Base-by-base conservation (phyloP, 495 filamentous ascomycete genomes). In the Entonaema liquescens region DNA sequence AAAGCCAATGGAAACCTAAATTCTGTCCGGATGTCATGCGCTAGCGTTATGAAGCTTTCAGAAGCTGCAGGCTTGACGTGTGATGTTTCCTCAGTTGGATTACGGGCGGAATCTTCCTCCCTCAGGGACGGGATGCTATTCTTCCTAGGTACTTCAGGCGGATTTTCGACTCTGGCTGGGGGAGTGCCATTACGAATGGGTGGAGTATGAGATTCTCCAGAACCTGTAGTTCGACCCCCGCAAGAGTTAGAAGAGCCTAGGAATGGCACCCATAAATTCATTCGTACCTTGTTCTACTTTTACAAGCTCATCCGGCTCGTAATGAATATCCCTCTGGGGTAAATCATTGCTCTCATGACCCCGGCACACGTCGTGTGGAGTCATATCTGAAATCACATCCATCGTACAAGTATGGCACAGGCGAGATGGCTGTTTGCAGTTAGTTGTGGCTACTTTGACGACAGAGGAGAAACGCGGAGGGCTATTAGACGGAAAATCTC, bases 11-110 rank as follows among this genome's bases (percentile, higher is more conserved):
- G 58, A 5, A 60, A 6, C 26, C 49, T 49, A n/a, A 60, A 60
- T 23, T 60, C 38, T 1, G 17, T 35, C 5, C 26, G 1, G 40
- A 19, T 17, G 15, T 60, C 26, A 13, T 60, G 58, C 29, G 17
- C 9, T 21, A 60, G n/a, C 8, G 40, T 60, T 60, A 60, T 35
- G 17, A 31, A 49, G n/a, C 49, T 60, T 35, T 49, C 58, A 2
- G 6, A n/a, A 6, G 25, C 33, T 28, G 9, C 40, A 1, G 25
- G 6, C 11, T n/a, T 17, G 28, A 36, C 13, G 4, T n/a, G 40
- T 31, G 40, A 13, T 49, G 33, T 26, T 50, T 49, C 26, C 58
- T 35, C 2, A 8, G 40, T 11, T 9, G 12, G 15, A 19, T n/a
- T 40, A 47, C 29, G 58, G 47, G 21, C n/a, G 9, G 40, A 6